These are phyloP conservation scores for Malus asiatica DNA, from an alignment of 306 rosid species.

Conservation along the genomic window DNA sequence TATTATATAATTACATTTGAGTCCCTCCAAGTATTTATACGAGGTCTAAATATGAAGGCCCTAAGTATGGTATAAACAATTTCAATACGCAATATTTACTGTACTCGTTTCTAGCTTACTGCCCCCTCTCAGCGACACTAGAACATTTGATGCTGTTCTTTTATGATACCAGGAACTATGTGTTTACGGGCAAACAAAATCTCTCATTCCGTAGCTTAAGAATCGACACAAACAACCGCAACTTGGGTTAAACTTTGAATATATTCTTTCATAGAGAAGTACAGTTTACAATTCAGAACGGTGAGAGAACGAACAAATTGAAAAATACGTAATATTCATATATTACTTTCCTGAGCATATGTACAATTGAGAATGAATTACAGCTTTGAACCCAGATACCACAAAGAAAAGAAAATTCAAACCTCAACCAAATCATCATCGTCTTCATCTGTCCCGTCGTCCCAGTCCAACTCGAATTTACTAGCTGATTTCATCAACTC, in stretches of 20 bases:
- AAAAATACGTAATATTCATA: not conserved
- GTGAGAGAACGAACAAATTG: not conserved
- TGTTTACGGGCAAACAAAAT: too few species aligned
- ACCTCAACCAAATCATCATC: slow-evolving; percentile 67
- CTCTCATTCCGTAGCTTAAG: not conserved
- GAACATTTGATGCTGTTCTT: not conserved
- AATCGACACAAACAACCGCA: not conserved
- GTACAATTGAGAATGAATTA: slow-evolving; percentile 29
- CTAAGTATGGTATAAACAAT: too few species aligned
- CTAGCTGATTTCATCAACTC: slow-evolving; percentile 89
- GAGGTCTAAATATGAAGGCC: too few species aligned
- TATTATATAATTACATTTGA: too few species aligned
- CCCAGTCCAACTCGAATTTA: slow-evolving; percentile 67
- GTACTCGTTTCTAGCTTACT: not conserved
- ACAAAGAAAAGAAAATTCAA: slow-evolving; percentile 11
- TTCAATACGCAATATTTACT: not conserved
- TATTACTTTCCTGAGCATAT: slow-evolving; percentile 9
- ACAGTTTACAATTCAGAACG: not conserved
- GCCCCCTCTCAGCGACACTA: not conserved
- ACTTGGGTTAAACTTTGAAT: not conserved
- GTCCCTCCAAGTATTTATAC: too few species aligned
- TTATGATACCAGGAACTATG: not conserved
- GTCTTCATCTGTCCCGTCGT: slow-evolving; percentile 38
- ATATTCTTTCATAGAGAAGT: not conserved
- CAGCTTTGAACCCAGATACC: not conserved